Evolutionary conservation across 78 protist genomes (phyloP), one percentile per base, ranked within the genome.

Genomic region (Pigoraptor vietnamica): DNA sequence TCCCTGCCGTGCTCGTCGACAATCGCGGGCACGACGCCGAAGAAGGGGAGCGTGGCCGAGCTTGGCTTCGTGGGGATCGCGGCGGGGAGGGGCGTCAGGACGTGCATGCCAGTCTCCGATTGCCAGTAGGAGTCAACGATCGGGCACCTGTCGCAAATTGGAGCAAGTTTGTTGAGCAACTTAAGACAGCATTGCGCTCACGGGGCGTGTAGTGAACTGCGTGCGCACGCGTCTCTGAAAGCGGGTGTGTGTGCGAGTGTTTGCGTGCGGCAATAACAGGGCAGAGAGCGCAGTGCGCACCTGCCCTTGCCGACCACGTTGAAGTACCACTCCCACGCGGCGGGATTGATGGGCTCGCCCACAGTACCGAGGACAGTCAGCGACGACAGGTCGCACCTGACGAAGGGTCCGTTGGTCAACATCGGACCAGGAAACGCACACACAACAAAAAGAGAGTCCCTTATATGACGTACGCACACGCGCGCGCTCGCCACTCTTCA

Each of bases 81-180:
- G 29, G 98, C 98, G 24, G 99, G 99, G 23, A 98, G 89, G 24
- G 98, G 97, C 0, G 98, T 93, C n/a, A 98, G 25, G 90, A 98
- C 55, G 92, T 94, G 94, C 10, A 99, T 98, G 33, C 99, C 99
- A 6, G 98, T 95, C 92, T 98, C 99, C 25, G 99, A 98, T 89
- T 98, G 99, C 99, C 99, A 98, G 90, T 90, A 98, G 37, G 99
- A 98, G 94, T 99, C 99, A 24, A 98, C 99, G 36, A 99, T 95
- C 38, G 97, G 32, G 91, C 92, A 97, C 98, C 98, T 98, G 96
- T 88, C 92, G 96, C 87, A n/a, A n/a, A n/a, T n/a, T n/a, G n/a
- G n/a, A n/a, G n/a, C n/a, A n/a, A n/a, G n/a, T n/a, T n/a, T n/a
- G n/a, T n/a, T n/a, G n/a, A n/a, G n/a, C n/a, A n/a, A n/a, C n/a